Percentiles rank a stretch among this genome's conserved stretches.
phyloP scores from a whole-genome alignment of 192 early-diverging fungal species.

The Coemansia sp. region DNA sequence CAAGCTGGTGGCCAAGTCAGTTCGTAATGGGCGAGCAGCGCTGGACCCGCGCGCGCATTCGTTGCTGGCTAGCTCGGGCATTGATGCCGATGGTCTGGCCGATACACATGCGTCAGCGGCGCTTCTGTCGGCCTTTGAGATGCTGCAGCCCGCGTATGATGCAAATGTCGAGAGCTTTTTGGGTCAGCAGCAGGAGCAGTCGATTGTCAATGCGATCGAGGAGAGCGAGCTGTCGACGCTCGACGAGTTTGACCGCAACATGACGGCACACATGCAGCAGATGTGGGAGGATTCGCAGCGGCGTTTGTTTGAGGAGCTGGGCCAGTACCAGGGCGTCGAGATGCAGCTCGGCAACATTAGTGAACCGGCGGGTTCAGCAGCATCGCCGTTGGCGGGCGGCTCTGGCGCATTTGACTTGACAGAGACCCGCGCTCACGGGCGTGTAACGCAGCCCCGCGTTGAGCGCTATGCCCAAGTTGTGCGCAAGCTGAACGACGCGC shows the following conservation, averaged over 20 bases:
- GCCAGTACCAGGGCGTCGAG: constrained; percentile 54
- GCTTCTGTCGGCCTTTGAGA: constrained; percentile 70
- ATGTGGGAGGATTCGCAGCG: constrained; percentile 77
- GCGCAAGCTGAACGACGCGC: constrained; percentile 35
- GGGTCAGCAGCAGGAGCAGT: constrained; percentile 70
- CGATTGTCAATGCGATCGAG: constrained; percentile 74
- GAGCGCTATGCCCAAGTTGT: constrained; percentile 41
- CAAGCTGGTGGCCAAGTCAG: constrained; percentile 59
- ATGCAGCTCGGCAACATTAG: background rate
- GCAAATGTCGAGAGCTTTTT: constrained; percentile 83
- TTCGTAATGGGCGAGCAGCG: constrained; percentile 25
- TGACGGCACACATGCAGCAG: constrained; percentile 55
- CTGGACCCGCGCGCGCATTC: constrained; percentile 56
- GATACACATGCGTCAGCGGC: constrained; percentile 63
- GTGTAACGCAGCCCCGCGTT: constrained; percentile 29
- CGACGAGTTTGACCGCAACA: constrained; percentile 64
- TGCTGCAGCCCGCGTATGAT: constrained; percentile 69
- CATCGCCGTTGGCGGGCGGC: background rate
- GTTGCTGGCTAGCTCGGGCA: constrained; percentile 75
- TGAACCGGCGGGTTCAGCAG: background rate
- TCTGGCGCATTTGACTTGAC: constrained; percentile 12
- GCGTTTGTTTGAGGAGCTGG: constrained; percentile 81
- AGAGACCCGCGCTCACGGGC: background rate
- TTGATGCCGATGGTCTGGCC: constrained; percentile 71
- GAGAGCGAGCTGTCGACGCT: constrained; percentile 60